Conservation (phyloP, 495 filamentous ascomycete genomes). For the Aspergillus hancockii region DNA sequence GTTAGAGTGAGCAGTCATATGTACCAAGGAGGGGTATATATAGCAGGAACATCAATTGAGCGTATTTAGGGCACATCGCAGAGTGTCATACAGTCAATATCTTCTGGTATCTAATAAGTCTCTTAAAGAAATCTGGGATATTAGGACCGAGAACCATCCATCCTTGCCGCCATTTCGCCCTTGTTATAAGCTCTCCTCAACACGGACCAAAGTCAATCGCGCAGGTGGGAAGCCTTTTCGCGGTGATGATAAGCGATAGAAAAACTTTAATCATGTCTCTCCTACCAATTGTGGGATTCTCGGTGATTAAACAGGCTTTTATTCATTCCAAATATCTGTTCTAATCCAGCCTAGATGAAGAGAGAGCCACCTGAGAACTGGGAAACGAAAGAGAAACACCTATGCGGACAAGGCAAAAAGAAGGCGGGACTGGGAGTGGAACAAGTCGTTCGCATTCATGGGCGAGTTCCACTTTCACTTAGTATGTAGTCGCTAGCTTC, state of each 20-base stretch:
- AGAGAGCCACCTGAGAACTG: neutral
- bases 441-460: conserved; percentile 1
- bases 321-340: neutral
- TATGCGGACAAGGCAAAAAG: neutral
- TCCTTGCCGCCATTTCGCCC: neutral
- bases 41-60: neutral
- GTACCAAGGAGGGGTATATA: too few relatives aligned
- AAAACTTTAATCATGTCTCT: neutral
- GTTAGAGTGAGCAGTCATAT: too few relatives aligned
- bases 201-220: conserved; percentile 1
- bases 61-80: neutral
- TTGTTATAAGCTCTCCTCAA: neutral
- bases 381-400: neutral
- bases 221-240: neutral
- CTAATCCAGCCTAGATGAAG: neutral
- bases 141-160: neutral
- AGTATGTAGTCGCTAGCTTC: neutral
- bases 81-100: neutral
- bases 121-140: too few relatives aligned
- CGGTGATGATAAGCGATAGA: neutral
- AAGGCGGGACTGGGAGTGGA: neutral
- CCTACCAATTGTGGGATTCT: neutral
- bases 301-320: neutral
- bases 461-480: neutral
- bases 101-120: neutral